Conservation (phyloP, 495 filamentous ascomycete genomes). For the Astrocystis sublimbata region DNA sequence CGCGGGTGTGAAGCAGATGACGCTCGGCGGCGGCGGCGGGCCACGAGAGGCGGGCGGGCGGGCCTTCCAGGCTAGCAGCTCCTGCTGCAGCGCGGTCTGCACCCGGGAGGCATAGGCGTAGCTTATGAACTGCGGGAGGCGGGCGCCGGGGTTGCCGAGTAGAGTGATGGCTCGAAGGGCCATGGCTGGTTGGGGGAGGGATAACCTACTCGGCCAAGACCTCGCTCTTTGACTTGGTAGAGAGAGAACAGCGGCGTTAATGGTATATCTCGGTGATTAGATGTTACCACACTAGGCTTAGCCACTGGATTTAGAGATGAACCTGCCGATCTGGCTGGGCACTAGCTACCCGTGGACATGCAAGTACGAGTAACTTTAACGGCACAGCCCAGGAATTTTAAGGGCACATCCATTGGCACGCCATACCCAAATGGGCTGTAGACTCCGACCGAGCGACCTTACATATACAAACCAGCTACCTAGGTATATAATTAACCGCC, state of each 20-base stretch:
- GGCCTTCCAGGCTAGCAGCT: conserved; percentile 51
- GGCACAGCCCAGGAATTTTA: too few species aligned
- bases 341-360: too few species aligned
- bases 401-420: too few species aligned
- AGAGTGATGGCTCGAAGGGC: conserved; percentile 72
- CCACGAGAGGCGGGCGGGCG: conserved; percentile 12
- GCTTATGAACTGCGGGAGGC: conserved; percentile 40
- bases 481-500: too few species aligned
- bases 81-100: conserved; percentile 43
- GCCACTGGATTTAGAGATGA: not conserved
- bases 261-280: not conserved
- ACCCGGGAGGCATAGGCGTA: conserved; percentile 43
- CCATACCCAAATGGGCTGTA: too few species aligned
- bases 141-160: conserved; percentile 46
- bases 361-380: too few species aligned
- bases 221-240: too few species aligned
- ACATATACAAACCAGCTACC: too few species aligned
- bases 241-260: not conserved
- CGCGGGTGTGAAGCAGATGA: conserved; percentile 81
- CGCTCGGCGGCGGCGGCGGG: conserved; percentile 59
- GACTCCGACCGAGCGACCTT: too few species aligned
- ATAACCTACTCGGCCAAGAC: too few species aligned
- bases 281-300: not conserved
- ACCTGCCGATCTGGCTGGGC: not conserved
- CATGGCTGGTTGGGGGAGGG: conserved; percentile 14